Base-by-base conservation (phyloP, 192 early-diverging fungal genomes). In the Chytriomyces sp. region DNA sequence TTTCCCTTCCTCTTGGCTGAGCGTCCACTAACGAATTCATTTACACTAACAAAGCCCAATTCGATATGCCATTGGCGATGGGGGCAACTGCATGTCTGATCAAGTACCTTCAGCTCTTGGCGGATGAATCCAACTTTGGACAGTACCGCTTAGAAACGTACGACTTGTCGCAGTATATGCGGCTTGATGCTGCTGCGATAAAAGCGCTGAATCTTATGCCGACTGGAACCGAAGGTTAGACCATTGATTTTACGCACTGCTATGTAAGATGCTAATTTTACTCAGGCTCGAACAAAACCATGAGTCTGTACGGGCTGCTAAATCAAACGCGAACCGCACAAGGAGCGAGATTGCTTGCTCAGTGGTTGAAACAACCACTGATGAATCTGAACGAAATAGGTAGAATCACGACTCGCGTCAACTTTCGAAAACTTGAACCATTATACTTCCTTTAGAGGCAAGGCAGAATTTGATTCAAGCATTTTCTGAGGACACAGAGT, bases 361-460 rank as follows among this genome's bases (percentile, higher is more conserved):
- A 95, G 73, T 98, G 95, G 94, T 84, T 98, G 26, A 95, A 94
- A 75, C 95, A 97, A 80, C 96, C 96, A 11, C 85, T 97, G 6
- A 80, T 96, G 73, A 85, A 90, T 26, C 49, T 93, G 18, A 67
- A 62, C 3, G 87, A 88, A n/a, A 97, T 98, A 67, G 80, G 91
- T 91, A 79, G 2, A 1, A 20, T 35, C 35, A 35, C 35, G 35
- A 1, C 35, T 35, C 35, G 35, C 35, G 35, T 35, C 35, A 35
- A 4, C 2, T 35, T 35, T 35, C 35, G 35, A 35, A 35, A 35
- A 35, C 2, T 35, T 35, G 35, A 35, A 35, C 35, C 35, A 35
- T 35, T 35, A 35, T 4, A 35, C 35, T 13, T 20, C 53, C 11
- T 28, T 47, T 57, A 85, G 91, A 91, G 53, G 83, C 89, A 47